These are phyloP conservation scores for Blastocystis hominis DNA, from an alignment of 352 stramenopile species.

Conservation along the genomic window DNA sequence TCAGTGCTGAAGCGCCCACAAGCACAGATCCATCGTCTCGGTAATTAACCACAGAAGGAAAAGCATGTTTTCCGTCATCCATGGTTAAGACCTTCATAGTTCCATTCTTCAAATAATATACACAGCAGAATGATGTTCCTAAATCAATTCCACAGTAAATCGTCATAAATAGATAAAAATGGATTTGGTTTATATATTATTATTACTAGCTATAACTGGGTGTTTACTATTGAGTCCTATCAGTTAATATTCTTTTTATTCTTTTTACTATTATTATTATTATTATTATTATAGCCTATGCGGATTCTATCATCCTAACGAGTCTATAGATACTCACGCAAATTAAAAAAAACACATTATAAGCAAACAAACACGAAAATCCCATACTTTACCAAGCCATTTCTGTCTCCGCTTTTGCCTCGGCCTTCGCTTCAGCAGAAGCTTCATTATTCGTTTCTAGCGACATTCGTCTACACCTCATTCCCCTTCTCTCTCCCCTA, in stretches of 20 bases:
- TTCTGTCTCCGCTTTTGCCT: not conserved
- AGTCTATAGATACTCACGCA: not conserved
- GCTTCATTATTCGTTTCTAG: not conserved
- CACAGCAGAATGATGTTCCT: conserved; percentile 4
- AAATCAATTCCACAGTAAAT: conserved; percentile 19
- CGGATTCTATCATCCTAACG: no score
- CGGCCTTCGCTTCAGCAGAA: not conserved
- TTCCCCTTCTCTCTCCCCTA: not conserved
- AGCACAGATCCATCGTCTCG: not conserved
- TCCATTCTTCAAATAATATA: not conserved
- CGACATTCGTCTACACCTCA: not conserved
- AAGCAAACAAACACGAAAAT: not conserved
- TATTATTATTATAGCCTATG: no score
- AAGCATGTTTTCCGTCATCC: not conserved
- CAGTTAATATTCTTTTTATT: no score
- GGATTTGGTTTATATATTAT: not conserved
- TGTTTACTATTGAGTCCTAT: no score
- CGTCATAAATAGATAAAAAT: not conserved
- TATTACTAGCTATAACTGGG: no score
- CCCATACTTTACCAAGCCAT: not conserved
- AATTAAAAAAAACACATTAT: not conserved
- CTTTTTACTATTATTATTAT: no score
- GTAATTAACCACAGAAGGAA: not conserved
- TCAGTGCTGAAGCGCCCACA: not conserved
- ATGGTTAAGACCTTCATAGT: not conserved